phyloP scores from a whole-genome alignment of 345 rosid genomes.

The Ceriops decandra region DNA sequence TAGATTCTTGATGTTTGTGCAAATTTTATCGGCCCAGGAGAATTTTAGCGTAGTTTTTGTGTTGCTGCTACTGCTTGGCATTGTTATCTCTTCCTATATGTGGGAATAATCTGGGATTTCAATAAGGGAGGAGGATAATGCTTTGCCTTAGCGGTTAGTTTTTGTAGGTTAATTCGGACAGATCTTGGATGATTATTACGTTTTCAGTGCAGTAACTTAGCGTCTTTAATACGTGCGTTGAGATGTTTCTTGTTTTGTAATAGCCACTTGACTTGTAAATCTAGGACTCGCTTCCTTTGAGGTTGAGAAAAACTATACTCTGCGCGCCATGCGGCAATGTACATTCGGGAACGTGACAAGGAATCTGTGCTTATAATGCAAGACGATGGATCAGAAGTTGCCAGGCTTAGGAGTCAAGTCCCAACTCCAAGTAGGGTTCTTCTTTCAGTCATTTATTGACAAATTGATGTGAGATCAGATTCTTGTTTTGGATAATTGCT shows the following conservation, averaged over 20 bases:
- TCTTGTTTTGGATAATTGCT: neutral
- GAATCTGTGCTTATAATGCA: constrained; percentile 9
- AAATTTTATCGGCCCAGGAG: neutral
- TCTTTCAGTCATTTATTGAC: neutral
- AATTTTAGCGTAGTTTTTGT: neutral
- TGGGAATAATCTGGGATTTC: neutral
- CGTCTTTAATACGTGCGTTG: neutral
- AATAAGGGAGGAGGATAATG: neutral
- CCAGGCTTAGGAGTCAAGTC: constrained; percentile 27
- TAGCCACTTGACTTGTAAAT: constrained; percentile 14
- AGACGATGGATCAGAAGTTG: constrained; percentile 46
- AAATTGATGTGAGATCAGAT: neutral
- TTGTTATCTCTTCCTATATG: too few relatives aligned
- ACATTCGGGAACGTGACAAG: constrained; percentile 11
- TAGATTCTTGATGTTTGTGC: neutral
- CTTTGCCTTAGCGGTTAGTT: neutral
- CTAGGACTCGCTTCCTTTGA: constrained; percentile 20
- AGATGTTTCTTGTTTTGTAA: constrained; percentile 16
- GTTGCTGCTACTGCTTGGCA: too few relatives aligned
- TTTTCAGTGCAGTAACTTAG: neutral
- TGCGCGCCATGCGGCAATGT: neutral
- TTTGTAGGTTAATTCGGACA: neutral
- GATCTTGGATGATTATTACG: neutral
- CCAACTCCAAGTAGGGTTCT: constrained; percentile 39
- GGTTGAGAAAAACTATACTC: constrained; percentile 8